Evolutionary conservation across 202 grass and related monocot genomes (phyloP).

Genomic region (Zoysia matrella): DNA sequence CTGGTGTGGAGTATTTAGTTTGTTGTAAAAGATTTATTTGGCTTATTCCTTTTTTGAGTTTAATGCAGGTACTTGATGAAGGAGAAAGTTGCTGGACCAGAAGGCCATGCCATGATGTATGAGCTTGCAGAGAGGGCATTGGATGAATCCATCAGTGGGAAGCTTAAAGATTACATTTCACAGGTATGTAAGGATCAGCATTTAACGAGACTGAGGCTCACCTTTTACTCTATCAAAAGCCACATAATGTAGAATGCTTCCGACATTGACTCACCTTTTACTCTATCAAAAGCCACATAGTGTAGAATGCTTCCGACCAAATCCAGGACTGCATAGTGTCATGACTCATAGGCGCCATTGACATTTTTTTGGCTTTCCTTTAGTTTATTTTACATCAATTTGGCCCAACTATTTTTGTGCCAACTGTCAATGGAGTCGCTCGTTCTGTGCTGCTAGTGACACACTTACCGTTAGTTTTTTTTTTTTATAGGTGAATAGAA

Average conservation of each 20-base stretch:
- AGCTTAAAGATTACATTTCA: constrained; percentile 74
- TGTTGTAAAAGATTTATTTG: not conserved
- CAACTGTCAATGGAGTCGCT: not conserved
- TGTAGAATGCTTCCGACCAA: constrained; percentile 7
- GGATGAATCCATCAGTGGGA: constrained; percentile 64
- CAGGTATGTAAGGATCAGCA: constrained; percentile 52
- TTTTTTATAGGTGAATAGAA: not conserved
- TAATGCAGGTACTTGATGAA: constrained; percentile 36
- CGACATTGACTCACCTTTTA: not conserved
- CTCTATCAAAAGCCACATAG: not conserved
- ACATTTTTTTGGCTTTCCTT: not conserved
- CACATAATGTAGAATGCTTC: no score
- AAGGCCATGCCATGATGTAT: constrained; percentile 77
- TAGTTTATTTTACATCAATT: not conserved
- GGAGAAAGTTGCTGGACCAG: constrained; percentile 82
- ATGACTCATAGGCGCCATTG: not conserved
- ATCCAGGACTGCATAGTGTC: not conserved
- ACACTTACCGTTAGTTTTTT: not conserved
- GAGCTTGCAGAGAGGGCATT: constrained; percentile 90
- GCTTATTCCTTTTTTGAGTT: constrained; percentile 19
- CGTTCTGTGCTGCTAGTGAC: constrained; percentile 1
- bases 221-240: constrained; percentile 14
- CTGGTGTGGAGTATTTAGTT: constrained; percentile 7
- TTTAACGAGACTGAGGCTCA: not conserved
- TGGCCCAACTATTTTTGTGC: not conserved